Evolutionary conservation across 495 filamentous ascomycete species (phyloP).

Genomic region (Platismatia glauca): DNA sequence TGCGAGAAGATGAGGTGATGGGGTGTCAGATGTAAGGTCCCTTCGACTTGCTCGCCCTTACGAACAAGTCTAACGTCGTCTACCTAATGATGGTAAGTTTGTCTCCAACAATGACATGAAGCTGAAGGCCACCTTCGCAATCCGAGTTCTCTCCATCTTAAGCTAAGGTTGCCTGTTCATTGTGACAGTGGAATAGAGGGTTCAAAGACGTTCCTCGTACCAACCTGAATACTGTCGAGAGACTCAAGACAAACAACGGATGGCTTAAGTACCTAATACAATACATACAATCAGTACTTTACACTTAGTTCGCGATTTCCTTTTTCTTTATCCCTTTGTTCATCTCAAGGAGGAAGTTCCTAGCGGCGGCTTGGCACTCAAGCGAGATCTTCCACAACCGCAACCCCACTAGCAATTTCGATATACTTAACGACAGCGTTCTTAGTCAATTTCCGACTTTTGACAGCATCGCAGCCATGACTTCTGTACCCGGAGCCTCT

Average conservation of each 20-base stretch:
- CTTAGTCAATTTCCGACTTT: neutral
- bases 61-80: constrained; percentile 57
- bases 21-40: constrained; percentile 54
- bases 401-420: constrained; percentile 26
- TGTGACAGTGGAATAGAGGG: neutral
- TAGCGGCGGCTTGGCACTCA: constrained; percentile 2
- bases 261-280: neutral
- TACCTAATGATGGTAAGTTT: constrained; percentile 35
- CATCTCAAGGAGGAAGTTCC: neutral
- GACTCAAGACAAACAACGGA: neutral
- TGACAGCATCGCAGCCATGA: constrained; percentile 42
- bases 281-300: neutral
- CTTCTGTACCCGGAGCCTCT: constrained; percentile 53
- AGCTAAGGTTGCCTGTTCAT: neutral
- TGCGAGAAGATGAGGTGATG: constrained; percentile 59
- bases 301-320: neutral
- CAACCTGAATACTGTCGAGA: neutral
- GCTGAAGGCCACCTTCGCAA: constrained; percentile 40
- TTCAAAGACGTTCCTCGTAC: neutral
- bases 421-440: constrained; percentile 18
- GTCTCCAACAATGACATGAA: neutral
- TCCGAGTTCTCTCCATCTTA: constrained; percentile 47
- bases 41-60: constrained; percentile 50
- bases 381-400: constrained; percentile 20
- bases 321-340: neutral